Evolutionary conservation across 305 asterid genomes (phyloP).

Genomic region (Fraxinus latifolia): DNA sequence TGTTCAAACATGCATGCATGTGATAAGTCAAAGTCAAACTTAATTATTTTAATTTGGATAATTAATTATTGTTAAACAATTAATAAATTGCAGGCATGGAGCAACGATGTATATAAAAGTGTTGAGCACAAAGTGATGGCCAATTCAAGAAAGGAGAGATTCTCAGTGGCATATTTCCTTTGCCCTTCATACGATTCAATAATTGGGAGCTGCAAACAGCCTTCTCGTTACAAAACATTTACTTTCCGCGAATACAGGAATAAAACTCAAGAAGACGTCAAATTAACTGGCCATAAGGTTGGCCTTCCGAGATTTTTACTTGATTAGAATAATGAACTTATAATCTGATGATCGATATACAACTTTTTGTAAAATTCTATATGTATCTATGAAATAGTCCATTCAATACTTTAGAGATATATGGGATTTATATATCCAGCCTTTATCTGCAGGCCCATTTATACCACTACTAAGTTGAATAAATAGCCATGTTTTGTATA

Average conservation of each 20-base stretch:
- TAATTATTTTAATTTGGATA: neutral
- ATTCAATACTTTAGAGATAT: neutral
- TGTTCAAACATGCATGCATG: neutral
- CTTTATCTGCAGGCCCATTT: neutral
- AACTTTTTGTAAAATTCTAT: neutral
- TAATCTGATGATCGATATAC: neutral
- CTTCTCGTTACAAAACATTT: conserved; percentile 44
- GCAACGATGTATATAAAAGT: conserved; percentile 57
- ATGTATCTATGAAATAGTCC: neutral
- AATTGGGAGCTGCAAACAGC: conserved; percentile 47
- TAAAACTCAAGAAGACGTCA: conserved; percentile 54
- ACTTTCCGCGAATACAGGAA: conserved; percentile 60
- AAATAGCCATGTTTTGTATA: neutral
- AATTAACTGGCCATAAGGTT: conserved; percentile 48
- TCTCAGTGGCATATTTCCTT: conserved; percentile 58
- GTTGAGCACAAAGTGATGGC: conserved; percentile 61
- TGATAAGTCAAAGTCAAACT: neutral
- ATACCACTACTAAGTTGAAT: neutral
- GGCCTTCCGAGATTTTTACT: conserved; percentile 51
- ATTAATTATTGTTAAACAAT: neutral
- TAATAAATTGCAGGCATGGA: conserved; percentile 56
- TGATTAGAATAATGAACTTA: neutral
- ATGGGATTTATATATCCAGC: neutral
- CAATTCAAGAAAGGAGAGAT: conserved; percentile 47
- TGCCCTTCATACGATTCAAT: conserved; percentile 55